phyloP scores from a whole-genome alignment of 306 rosid genomes.

The Abrus pulchellus region DNA sequence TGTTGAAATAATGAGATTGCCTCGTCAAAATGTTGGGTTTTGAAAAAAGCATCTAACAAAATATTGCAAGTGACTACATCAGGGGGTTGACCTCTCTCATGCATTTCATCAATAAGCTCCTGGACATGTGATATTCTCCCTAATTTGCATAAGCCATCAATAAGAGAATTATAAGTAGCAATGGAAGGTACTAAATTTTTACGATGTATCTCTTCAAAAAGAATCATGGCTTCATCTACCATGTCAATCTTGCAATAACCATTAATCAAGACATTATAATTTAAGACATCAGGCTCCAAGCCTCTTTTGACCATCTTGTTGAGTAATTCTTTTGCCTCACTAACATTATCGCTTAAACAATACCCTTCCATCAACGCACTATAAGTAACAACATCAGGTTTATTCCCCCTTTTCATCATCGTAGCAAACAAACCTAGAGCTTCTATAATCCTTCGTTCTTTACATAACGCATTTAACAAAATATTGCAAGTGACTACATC shows the following conservation, averaged over 20 bases:
- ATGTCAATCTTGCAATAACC: constrained; percentile 55
- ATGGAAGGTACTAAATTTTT: constrained; percentile 49
- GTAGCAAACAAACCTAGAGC: constrained; percentile 45
- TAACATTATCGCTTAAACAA: constrained; percentile 44
- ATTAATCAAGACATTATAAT: constrained; percentile 54
- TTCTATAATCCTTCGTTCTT: constrained; percentile 47
- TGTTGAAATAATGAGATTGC: constrained; percentile 50
- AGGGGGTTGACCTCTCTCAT: constrained; percentile 45
- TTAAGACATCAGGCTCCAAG: constrained; percentile 44
- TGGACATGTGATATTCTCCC: constrained; percentile 46
- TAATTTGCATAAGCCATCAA: constrained; percentile 49
- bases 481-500: constrained; percentile 50
- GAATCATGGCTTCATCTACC: constrained; percentile 54
- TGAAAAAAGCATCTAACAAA: constrained; percentile 50
- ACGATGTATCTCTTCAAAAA: constrained; percentile 44
- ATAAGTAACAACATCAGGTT: constrained; percentile 49
- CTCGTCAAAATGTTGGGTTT: constrained; percentile 44
- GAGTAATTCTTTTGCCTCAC: constrained; percentile 46
- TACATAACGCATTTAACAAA: constrained; percentile 36
- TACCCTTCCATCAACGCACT: constrained; percentile 51
- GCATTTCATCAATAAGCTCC: constrained; percentile 50
- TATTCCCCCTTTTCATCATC: constrained; percentile 51
- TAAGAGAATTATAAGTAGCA: constrained; percentile 52
- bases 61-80: constrained; percentile 53
- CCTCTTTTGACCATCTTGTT: constrained; percentile 50